Evolutionary conservation across 495 filamentous ascomycete species (phyloP).

Genomic region (Lasiosphaeria miniovina): DNA sequence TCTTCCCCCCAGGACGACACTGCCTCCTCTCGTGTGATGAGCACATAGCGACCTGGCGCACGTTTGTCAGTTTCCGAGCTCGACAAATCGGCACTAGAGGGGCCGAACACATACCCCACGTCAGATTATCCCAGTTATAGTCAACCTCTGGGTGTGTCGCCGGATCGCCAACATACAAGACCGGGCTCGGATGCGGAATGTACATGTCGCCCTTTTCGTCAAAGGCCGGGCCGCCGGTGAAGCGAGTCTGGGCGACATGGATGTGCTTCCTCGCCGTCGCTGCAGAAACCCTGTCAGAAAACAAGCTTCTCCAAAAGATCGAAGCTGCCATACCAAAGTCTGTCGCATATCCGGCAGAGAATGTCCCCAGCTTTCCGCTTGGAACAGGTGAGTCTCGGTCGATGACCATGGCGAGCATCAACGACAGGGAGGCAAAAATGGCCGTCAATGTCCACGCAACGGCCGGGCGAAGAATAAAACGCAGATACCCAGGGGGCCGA

Average conservation of each 20-base stretch:
- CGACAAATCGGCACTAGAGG: not conserved
- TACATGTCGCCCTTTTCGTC: not conserved
- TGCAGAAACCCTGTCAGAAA: not conserved
- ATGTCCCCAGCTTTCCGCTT: not conserved
- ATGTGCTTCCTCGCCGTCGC: not conserved
- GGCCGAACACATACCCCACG: not conserved
- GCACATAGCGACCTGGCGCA: constrained; percentile 5
- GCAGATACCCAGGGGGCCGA: not conserved
- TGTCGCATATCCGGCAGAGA: not conserved
- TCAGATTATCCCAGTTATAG: constrained; percentile 2
- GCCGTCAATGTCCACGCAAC: not conserved
- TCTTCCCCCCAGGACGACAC: constrained; percentile 3
- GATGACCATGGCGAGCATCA: not conserved
- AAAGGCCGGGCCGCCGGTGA: not conserved
- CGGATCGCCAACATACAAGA: not conserved
- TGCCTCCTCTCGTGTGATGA: constrained; percentile 6
- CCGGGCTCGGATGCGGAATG: not conserved
- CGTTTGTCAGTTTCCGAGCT: too few relatives aligned
- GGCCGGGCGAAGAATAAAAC: constrained; percentile 31
- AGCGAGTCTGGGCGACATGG: not conserved
- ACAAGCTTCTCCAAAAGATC: not conserved
- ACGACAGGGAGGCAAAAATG: not conserved
- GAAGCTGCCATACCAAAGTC: not conserved
- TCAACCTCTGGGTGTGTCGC: not conserved
- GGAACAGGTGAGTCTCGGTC: not conserved